phyloP scores from a whole-genome alignment of 805 yeast genomes.

The Hanseniaspora vineae region DNA sequence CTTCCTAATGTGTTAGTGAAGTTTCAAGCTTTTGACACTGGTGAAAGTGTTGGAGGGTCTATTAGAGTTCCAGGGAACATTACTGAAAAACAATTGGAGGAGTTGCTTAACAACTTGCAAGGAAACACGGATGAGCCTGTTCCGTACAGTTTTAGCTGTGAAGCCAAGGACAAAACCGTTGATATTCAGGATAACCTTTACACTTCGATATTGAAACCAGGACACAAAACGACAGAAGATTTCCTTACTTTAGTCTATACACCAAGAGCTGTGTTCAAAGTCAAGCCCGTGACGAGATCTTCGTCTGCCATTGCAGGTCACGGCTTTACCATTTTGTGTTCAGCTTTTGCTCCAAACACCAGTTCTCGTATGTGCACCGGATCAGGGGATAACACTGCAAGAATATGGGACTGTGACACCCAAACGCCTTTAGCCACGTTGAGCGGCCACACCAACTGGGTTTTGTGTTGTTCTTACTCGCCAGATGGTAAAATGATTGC shows the following conservation, averaged over 20 bases:
- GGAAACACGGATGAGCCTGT: conserved; percentile 55
- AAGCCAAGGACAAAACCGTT: conserved; percentile 34
- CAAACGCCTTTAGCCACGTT: conserved; percentile 79
- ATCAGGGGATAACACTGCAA: conserved; percentile 90
- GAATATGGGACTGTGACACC: conserved; percentile 94
- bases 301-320: conserved; percentile 92
- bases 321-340: conserved; percentile 83
- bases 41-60: conserved; percentile 72
- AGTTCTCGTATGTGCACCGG: conserved; percentile 84
- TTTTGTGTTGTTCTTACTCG: conserved; percentile 78
- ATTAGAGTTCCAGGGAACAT: conserved; percentile 86
- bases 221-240: conserved; percentile 83
- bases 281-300: conserved; percentile 78
- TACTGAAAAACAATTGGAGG: conserved; percentile 75
- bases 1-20: conserved; percentile 78
- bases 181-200: conserved; percentile 74
- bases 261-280: conserved; percentile 91
- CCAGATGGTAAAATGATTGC: conserved; percentile 88
- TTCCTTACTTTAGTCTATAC: conserved; percentile 81
- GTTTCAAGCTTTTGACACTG: conserved; percentile 89
- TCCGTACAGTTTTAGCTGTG: conserved; percentile 76
- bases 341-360: conserved; percentile 86
- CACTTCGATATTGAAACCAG: conserved; percentile 72
- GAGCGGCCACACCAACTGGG: conserved; percentile 87
- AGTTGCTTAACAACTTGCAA: conserved; percentile 67